A percentile compares a stretch with the other conserved stretches of the same genome.
Conservation (phyloP, 2,329 filamentous ascomycete genomes). For the Verticillium klebahnii region DNA sequence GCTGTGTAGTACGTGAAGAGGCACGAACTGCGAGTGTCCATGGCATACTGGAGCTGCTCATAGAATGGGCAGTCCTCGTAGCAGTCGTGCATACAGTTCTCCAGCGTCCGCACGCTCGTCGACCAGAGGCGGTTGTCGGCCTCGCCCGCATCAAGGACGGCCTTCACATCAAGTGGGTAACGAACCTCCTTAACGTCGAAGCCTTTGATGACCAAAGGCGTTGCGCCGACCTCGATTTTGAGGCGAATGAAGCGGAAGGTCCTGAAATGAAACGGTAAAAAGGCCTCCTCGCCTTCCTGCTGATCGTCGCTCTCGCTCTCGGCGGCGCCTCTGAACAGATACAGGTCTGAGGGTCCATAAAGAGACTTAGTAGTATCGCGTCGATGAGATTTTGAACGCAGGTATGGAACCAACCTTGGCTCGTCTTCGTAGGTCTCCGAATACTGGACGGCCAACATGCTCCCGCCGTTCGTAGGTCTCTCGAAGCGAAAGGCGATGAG, state of each 20-base stretch:
- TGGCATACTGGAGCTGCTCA: slow-evolving; percentile 25
- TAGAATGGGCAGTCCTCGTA: slow-evolving; percentile 29
- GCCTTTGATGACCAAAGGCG: not conserved
- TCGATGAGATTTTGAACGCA: not conserved
- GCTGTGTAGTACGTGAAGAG: slow-evolving; percentile 25
- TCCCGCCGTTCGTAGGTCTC: not conserved
- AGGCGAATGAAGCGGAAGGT: slow-evolving; percentile 9
- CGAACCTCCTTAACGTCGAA: slow-evolving; percentile 6
- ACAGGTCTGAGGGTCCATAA: not conserved
- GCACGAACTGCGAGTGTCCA: slow-evolving; percentile 18
- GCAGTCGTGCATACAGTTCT: slow-evolving; percentile 22
- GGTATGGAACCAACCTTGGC: not conserved
- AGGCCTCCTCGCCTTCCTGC: not conserved
- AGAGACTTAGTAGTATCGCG: slow-evolving; percentile 1
- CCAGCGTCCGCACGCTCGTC: slow-evolving; percentile 15
- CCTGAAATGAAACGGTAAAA: slow-evolving; percentile 14
- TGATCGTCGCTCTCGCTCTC: not conserved
- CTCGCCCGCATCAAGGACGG: not conserved
- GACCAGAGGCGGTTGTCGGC: slow-evolving; percentile 15
- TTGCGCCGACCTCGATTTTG: slow-evolving; percentile 1
- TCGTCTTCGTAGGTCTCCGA: slow-evolving; percentile 5
- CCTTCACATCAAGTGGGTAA: slow-evolving; percentile 11
- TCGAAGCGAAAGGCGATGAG: not conserved
- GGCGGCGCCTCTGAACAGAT: not conserved
- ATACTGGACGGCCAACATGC: not conserved